A percentile compares a stretch with the other conserved stretches of the same genome.
Evolutionary conservation across 768 basidiomycete genomes (phyloP).

Genomic region (Antrodiella citrinella): DNA sequence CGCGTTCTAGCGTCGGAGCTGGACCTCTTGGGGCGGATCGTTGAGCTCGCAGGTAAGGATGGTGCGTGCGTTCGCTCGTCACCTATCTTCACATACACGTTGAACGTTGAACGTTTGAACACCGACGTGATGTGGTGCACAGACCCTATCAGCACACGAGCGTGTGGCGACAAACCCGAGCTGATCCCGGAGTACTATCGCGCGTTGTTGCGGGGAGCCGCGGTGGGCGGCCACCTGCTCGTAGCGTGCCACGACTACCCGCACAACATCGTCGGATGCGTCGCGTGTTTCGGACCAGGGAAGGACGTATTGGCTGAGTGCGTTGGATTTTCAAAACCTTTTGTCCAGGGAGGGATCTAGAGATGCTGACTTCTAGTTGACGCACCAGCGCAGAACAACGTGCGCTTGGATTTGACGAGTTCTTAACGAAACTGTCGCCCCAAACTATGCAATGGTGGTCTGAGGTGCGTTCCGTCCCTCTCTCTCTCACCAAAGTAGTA

Average conservation of each 20-base stretch:
- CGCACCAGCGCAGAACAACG: background rate
- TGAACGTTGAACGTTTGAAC: too few relatives aligned
- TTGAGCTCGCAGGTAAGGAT: background rate
- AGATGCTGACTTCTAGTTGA: background rate
- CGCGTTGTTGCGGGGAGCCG: background rate
- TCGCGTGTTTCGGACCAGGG: background rate
- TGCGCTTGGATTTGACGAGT: conserved; percentile 1
- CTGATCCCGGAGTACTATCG: background rate
- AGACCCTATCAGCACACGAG: background rate
- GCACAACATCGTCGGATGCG: background rate
- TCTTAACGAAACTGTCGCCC: background rate
- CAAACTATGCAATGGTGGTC: background rate
- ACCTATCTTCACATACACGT: background rate
- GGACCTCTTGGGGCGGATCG: background rate
- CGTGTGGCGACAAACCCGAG: background rate
- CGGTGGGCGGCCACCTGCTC: background rate
- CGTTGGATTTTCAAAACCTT: too few relatives aligned
- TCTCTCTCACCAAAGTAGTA: background rate
- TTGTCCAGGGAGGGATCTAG: too few relatives aligned
- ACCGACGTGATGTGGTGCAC: too few relatives aligned
- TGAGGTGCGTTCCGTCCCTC: background rate
- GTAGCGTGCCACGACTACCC: background rate
- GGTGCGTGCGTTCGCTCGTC: background rate
- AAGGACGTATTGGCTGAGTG: background rate
- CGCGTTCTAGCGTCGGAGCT: background rate